A percentile compares a stretch with the other conserved stretches of the same genome.
Evolutionary conservation across 2,329 filamentous ascomycete species (phyloP).

Genomic region (Penicillium occitanis): DNA sequence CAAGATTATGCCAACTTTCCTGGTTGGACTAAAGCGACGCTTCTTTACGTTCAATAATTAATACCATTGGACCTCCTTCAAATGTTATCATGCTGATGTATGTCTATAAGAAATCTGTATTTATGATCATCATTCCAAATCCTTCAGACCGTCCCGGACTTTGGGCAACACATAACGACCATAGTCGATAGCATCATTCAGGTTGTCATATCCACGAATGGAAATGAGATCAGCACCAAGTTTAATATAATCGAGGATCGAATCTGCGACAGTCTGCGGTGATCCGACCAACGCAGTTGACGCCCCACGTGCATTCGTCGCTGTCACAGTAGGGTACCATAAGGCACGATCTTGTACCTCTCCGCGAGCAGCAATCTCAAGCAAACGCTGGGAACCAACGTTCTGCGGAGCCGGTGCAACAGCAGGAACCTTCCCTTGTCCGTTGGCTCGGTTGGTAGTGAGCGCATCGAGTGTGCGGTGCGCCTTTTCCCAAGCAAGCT

Average conservation of each 20-base stretch:
- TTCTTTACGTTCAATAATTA: background rate
- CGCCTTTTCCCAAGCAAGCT: conserved; percentile 62
- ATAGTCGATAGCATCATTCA: conserved; percentile 61
- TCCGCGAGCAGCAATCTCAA: conserved; percentile 54
- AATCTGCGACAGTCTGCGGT: conserved; percentile 54
- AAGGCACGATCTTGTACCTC: conserved; percentile 62
- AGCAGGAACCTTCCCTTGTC: conserved; percentile 32
- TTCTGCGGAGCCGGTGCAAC: conserved; percentile 53
- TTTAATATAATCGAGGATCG: conserved; percentile 58
- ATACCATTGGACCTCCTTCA: background rate
- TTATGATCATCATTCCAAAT: background rate
- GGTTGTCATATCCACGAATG: conserved; percentile 62
- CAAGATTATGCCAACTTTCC: background rate
- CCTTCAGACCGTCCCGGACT: conserved; percentile 38
- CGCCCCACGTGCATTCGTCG: conserved; percentile 60
- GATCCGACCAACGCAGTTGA: conserved; percentile 61
- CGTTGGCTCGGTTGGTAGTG: conserved; percentile 44
- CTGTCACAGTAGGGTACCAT: conserved; percentile 65
- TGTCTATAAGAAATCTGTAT: background rate
- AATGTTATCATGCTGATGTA: background rate
- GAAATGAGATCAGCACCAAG: conserved; percentile 59
- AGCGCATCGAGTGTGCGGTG: conserved; percentile 56
- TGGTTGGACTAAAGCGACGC: background rate
- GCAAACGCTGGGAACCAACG: conserved; percentile 58
- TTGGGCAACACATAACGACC: conserved; percentile 56